Percentiles rank a stretch among this genome's conserved stretches.
Evolutionary conservation across 2,329 filamentous ascomycete genomes (phyloP).

Genomic region (Botrytis fragariae): DNA sequence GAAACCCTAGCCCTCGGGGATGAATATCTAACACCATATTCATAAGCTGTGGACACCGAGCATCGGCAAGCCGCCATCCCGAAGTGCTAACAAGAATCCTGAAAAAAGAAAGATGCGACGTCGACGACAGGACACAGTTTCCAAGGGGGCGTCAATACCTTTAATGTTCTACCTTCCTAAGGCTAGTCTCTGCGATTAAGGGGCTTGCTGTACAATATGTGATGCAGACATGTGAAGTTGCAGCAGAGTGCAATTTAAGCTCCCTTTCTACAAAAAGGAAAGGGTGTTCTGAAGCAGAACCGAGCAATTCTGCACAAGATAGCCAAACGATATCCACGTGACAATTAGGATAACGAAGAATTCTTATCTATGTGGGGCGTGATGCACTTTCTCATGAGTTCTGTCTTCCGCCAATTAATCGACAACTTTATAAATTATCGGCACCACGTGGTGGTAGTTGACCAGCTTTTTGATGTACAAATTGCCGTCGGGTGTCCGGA

Average conservation of each 20-base stretch:
- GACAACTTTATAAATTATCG: neutral
- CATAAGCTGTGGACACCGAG: neutral
- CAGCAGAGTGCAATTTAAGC: neutral
- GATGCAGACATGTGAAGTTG: neutral
- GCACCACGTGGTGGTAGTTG: neutral
- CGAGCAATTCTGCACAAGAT: neutral
- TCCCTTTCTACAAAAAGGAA: neutral
- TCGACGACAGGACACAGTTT: no score
- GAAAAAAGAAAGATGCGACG: neutral
- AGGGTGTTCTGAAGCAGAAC: neutral
- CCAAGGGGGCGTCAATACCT: neutral
- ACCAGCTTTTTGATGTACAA: neutral
- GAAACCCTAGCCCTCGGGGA: neutral
- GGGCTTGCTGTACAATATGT: neutral
- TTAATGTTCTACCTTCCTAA: neutral
- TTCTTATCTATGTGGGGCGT: neutral
- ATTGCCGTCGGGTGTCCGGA: neutral
- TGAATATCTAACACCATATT: neutral
- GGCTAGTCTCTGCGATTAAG: neutral
- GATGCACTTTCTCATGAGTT: no score
- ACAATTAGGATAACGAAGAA: neutral
- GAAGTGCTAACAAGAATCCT: neutral
- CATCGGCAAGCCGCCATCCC: slow-evolving; percentile 4
- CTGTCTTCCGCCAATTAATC: neutral
- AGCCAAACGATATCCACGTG: neutral